Evolutionary conservation across 2,329 filamentous ascomycete species (phyloP).

Genomic region (Apiospora rasikravindrae): DNA sequence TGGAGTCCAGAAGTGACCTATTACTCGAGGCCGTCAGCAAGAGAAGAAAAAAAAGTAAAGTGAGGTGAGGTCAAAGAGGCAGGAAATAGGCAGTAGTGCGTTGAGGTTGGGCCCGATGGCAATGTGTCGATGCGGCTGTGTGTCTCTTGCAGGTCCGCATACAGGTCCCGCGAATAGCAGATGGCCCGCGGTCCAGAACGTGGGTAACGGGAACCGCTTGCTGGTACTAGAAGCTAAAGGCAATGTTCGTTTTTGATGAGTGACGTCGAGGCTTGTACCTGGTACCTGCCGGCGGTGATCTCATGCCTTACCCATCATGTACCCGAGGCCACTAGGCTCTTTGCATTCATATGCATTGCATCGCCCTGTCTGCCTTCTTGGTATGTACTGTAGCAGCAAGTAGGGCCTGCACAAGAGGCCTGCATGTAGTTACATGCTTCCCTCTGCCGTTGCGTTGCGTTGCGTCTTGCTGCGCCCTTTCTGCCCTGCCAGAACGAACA

Average conservation of each 20-base stretch:
- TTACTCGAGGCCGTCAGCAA: not conserved
- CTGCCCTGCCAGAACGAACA: constrained; percentile 5
- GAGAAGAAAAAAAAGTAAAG: not conserved
- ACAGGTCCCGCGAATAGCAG: constrained; percentile 16
- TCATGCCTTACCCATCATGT: constrained; percentile 12
- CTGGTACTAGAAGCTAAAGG: not conserved
- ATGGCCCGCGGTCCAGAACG: constrained; percentile 17
- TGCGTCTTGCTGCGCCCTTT: not conserved
- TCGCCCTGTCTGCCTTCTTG: constrained; percentile 6
- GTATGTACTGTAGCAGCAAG: not conserved
- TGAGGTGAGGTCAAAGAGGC: not conserved
- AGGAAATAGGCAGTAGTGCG: constrained; percentile 8
- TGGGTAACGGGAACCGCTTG: constrained; percentile 11
- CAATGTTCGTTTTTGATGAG: not conserved
- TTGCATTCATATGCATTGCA: not conserved
- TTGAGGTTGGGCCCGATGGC: constrained; percentile 7
- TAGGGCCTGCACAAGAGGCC: not conserved
- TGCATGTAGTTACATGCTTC: constrained; percentile 1
- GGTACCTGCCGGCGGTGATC: constrained; percentile 12
- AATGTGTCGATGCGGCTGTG: constrained; percentile 16
- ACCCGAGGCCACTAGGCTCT: not conserved
- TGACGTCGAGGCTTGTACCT: constrained; percentile 13
- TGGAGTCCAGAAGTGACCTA: not conserved
- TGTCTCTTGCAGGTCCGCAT: constrained; percentile 13
- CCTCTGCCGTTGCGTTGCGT: constrained; percentile 7